Base-by-base conservation (phyloP, 371 early-diverging fungal genomes). In the Haplosporangium sp. region DNA sequence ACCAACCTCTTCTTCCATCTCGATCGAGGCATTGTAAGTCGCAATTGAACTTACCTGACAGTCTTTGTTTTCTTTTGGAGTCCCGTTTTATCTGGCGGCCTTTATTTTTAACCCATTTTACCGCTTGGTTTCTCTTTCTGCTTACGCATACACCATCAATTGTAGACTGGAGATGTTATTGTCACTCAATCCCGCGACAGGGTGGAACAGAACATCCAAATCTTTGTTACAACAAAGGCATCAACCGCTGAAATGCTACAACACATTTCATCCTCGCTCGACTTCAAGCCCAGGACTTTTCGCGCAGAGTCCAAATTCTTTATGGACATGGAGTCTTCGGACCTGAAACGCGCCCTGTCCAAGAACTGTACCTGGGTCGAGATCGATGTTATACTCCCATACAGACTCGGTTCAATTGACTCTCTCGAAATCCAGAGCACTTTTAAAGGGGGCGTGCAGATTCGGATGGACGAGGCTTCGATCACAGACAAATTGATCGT, bases 11-110 rank as follows among this genome's bases (percentile, higher is more conserved):
- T 13, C 21, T 36, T 63, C 14, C 58, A 42, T 11, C 48, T 69
- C 13, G 70, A 69, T 16, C n/a, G 20, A 10, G 59, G 55, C 10
- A 58, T 47, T 29, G 70, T 69, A 63, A 46, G 62, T 61, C 21
- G 41, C 5, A 20, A 5, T 21, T n/a, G 14, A 20, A 42, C 1
- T 40, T 14, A 9, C 11, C 6, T 12, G 10, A n/a, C 16, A 43
- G n/a, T 8, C 14, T 41, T 14, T 37, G 40, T 1, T 41, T 13
- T 14, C n/a, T n/a, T n/a, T n/a, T n/a, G n/a, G n/a, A n/a, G n/a
- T n/a, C n/a, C n/a, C n/a, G n/a, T n/a, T n/a, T n/a, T n/a, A n/a
- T n/a, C n/a, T n/a, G n/a, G n/a, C n/a, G n/a, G n/a, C n/a, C n/a
- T n/a, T n/a, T n/a, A n/a, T n/a, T n/a, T n/a, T n/a, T n/a, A n/a